These are phyloP conservation scores for Tympanopsis confertula DNA, from an alignment of 2,329 filamentous ascomycete genomes.

Conservation along the genomic window DNA sequence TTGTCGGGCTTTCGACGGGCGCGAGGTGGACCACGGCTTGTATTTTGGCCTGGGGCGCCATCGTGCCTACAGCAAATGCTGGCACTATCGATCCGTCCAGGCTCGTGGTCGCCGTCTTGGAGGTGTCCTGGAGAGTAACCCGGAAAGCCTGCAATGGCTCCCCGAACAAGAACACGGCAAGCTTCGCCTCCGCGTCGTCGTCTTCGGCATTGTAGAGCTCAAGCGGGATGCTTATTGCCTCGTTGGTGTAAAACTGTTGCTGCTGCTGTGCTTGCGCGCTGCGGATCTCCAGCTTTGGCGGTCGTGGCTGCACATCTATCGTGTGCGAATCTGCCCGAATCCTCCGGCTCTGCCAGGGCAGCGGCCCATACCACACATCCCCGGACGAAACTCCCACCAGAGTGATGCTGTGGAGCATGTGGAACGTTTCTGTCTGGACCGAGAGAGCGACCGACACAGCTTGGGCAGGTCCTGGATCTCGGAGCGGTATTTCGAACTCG, in stretches of 20 bases:
- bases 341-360: slow-evolving; percentile 29
- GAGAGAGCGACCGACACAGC: slow-evolving; percentile 52
- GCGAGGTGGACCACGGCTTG: slow-evolving; percentile 34
- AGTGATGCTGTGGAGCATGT: slow-evolving; percentile 52
- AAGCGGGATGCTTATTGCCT: slow-evolving; percentile 57
- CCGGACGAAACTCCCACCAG: slow-evolving; percentile 29
- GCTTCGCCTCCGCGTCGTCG: slow-evolving; percentile 58
- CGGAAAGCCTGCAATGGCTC: slow-evolving; percentile 34
- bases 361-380: slow-evolving; percentile 37
- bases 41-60: slow-evolving; percentile 30
- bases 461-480: slow-evolving; percentile 69
- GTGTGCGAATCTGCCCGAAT: slow-evolving; percentile 36
- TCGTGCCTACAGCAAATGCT: slow-evolving; percentile 30
- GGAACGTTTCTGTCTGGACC: slow-evolving; percentile 54
- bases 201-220: slow-evolving; percentile 74
- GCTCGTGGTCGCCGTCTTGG: slow-evolving; percentile 16
- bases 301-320: slow-evolving; percentile 72
- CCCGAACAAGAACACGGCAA: slow-evolving; percentile 60
- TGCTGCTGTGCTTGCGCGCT: slow-evolving; percentile 38
- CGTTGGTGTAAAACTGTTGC: slow-evolving; percentile 75
- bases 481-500: slow-evolving; percentile 60
- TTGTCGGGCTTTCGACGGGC: slow-evolving; percentile 35
- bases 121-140: slow-evolving; percentile 22
- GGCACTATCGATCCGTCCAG: slow-evolving; percentile 29
- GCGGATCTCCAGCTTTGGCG: slow-evolving; percentile 76